Evolutionary conservation across 768 basidiomycete genomes (phyloP).

Genomic region (Lentinula sp.): DNA sequence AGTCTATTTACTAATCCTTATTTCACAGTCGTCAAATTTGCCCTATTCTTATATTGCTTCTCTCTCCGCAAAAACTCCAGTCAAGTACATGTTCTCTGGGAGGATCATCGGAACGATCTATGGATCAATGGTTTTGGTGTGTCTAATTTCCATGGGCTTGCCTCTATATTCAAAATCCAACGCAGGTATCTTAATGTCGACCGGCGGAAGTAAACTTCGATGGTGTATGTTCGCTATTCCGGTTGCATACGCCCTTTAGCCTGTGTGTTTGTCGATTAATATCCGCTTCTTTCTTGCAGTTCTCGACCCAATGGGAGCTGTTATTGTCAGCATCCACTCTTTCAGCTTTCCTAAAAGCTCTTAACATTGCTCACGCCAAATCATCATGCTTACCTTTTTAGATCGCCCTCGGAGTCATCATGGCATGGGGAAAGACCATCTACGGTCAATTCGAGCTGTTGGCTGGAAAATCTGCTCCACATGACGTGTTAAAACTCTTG

Average conservation of each 20-base stretch:
- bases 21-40: conserved; percentile 66
- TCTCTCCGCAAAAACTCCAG: conserved; percentile 76
- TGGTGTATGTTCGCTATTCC: conserved; percentile 53
- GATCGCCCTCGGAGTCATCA: conserved; percentile 75
- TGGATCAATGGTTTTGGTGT: conserved; percentile 75
- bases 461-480: conserved; percentile 88
- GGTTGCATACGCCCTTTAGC: background rate
- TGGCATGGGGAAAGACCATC: conserved; percentile 72
- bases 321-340: conserved; percentile 46
- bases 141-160: conserved; percentile 10
- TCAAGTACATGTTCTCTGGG: conserved; percentile 92
- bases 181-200: conserved; percentile 76
- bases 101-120: conserved; percentile 94
- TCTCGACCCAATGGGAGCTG: conserved; percentile 74
- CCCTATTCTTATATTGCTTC: conserved; percentile 84
- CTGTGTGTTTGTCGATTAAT: background rate
- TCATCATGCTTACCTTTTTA: conserved; percentile 21
- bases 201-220: conserved; percentile 68
- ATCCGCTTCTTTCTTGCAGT: conserved; percentile 28
- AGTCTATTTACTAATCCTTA: background rate
- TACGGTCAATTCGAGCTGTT: conserved; percentile 80
- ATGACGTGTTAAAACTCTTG: conserved; percentile 85
- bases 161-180: background rate
- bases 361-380: conserved; percentile 1
- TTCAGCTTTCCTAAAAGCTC: conserved; percentile 3